Base-by-base conservation (phyloP, 1,139 yeast genomes). In the Yamadazyma diddensiae region DNA sequence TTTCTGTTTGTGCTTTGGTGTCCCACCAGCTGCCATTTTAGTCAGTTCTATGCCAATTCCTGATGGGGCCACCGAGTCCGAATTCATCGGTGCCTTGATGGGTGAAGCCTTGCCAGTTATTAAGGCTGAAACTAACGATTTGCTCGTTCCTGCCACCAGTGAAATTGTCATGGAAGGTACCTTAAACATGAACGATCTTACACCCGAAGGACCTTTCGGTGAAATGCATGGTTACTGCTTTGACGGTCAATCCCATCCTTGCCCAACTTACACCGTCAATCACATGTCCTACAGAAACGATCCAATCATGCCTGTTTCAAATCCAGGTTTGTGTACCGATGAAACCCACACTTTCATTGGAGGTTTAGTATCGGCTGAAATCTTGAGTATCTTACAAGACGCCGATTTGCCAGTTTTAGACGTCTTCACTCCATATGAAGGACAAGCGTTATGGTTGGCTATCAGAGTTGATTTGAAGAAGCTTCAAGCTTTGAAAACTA, bases 41-140 rank as follows among this genome's bases (percentile, higher is more conserved):
- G 28, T 25, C 5, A 25, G 28, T 25, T 25, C 28, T 5, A 25
- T 25, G 28, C 28, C 28, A 25, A 25, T 25, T 25, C 28, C 28
- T 15, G 28, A 25, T 15, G 28, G 28, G 5, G 28, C 28, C 7
- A 25, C 28, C 19, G 28, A 25, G 15, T 25, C 28, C 15, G 28
- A 25, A 16, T 25, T 15, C 12, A 25, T 25, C 11, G 28, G 28
- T 15, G 28, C 28, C 9, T 25, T 25, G 13, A 9, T 25, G 7
- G 28, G 28, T 5, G 28, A 25, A 16, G 9, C 28, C 7, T 16
- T 25, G 11, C 28, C 28, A 5, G 28, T 25, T 7, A 11, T 25
- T 25, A 25, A 25, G 11, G 28, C 28, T 7, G 28, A 25, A 10
- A 25, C 28, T 7, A 25, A 25, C 15, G 28, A 25, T 11, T 25